Base-by-base conservation (phyloP, 495 filamentous ascomycete genomes). In the Penicillium bovifimosum region DNA sequence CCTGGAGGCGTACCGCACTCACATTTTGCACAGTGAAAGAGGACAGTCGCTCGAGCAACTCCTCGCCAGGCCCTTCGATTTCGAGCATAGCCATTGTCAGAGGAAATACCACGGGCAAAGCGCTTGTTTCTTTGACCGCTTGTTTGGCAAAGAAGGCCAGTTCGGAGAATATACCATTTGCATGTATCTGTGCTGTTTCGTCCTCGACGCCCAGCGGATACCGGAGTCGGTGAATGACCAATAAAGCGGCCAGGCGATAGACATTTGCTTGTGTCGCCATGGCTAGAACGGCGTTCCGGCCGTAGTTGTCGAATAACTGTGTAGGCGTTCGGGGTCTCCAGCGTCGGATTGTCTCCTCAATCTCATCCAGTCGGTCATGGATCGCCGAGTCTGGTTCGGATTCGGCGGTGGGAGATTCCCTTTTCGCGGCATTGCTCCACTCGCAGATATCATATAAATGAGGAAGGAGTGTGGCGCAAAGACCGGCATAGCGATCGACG, bases 191-290 rank as follows among this genome's bases (percentile, higher is more conserved):
- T 18, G 53, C 66, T 0, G 50, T 29, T 7, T 52, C 58, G 29
- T 69, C 55, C 28, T 65, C 51, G 24, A 60, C 39, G 11, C 64
- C 64, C 0, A 70, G 52, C 8, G 65, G 58, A 35, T 64, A 65
- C 32, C 69, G 67, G 38, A 69, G 52, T 2, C 65, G 63, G 31
- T 72, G 69, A 40, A 68, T 60, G 13, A 69, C 34, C 17, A 72
- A 50, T 10, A 72, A 60, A 24, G 44, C 60, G 1, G 63, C 67
- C 3, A 64, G 44, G 2, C 67, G 60, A 52, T 72, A 72, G 5
- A 65, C 55, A 17, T 54, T 61, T 6, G 69, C 67, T 54, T 72
- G 69, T 5, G 65, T 61, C 20, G 61, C 49, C 59, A 71, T 66
- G 2, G 55, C 56, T 7, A 61, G 27, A 20, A 65, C 50, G 27